Evolutionary conservation across 2,329 filamentous ascomycete species (phyloP), one percentile per base, ranked within the genome.

Genomic region (Septoria linicola): DNA sequence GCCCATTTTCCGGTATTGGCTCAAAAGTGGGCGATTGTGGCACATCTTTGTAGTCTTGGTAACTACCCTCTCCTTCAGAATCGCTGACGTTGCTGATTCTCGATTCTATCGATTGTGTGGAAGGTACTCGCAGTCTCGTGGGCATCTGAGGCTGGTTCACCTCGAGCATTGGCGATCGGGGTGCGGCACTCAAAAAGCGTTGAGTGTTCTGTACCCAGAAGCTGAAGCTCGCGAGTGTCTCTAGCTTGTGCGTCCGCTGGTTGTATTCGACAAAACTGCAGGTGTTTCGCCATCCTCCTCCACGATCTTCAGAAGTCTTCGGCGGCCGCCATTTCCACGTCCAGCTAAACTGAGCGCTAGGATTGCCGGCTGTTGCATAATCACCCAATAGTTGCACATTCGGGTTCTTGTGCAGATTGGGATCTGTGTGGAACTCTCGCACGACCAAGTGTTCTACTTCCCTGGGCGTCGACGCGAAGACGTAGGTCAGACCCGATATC

Each of bases 251-350:
- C 27, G 90, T 89, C 61, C 92, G 83, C 66, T 93, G 87, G 71
- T 99, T 91, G 67, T 99, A 99, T 71, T 99, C 93, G 62, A 97
- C 87, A 72, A 99, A 96, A 69, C 89, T 96, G 77, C 93, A 97
- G 63, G 86, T 88, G 67, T 95, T 97, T 66, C 89, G 88, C 92
- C 93, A 99, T 37, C 93, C 93, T 51, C 90, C 89, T 23, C 88
- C 88, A 63, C 82, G 83, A 67, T 96, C 91, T 66, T 96, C 91
- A 13, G 75, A 73, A 11, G 75, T 66, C 76, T 89, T 95, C 31
- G 93, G 93, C 7, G 93, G 89, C 67, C 87, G 89, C 90, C 92
- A 99, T 76, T 87, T 93, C 93, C 93, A 99, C 6, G 86, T 85
- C 90, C 92, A 99, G 59, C 92, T 87, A 67, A 96, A 96, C 27